Evolutionary conservation across 2,329 filamentous ascomycete species (phyloP).

Genomic region (Pleomassaria siparia): DNA sequence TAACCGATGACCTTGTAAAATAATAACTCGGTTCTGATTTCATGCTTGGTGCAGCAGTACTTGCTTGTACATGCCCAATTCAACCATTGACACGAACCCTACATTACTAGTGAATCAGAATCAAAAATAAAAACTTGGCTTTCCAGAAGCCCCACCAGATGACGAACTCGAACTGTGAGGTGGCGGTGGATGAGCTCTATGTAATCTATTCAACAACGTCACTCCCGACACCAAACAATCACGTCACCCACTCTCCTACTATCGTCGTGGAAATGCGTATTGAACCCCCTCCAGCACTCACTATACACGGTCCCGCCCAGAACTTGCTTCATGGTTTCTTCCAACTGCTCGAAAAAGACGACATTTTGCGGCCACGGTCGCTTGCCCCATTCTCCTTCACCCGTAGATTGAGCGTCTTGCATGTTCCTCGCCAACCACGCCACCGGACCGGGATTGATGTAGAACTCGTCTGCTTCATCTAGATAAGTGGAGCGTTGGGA

Average conservation of each 20-base stretch:
- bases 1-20: too few relatives aligned
- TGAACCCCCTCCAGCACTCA: slow-evolving; percentile 63
- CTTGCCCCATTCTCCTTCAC: slow-evolving; percentile 18
- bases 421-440: slow-evolving; percentile 48
- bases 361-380: slow-evolving; percentile 49
- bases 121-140: too few relatives aligned
- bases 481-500: slow-evolving; percentile 68
- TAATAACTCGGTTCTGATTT: too few relatives aligned
- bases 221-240: slow-evolving; percentile 57
- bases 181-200: too few relatives aligned
- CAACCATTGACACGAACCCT: too few relatives aligned
- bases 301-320: slow-evolving; percentile 53
- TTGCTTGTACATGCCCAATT: too few relatives aligned
- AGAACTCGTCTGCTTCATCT: slow-evolving; percentile 92
- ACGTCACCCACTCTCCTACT: slow-evolving; percentile 62
- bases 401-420: slow-evolving; percentile 32
- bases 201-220: not conserved
- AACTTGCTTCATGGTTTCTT: slow-evolving; percentile 49
- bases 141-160: too few relatives aligned
- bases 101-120: too few relatives aligned
- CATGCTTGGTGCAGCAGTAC: too few relatives aligned
- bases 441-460: slow-evolving; percentile 58
- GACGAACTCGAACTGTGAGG: too few relatives aligned
- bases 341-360: slow-evolving; percentile 60
- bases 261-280: slow-evolving; percentile 65